phyloP scores from a whole-genome alignment of 768 basidiomycete genomes.

The Mycena indigotica region DNA sequence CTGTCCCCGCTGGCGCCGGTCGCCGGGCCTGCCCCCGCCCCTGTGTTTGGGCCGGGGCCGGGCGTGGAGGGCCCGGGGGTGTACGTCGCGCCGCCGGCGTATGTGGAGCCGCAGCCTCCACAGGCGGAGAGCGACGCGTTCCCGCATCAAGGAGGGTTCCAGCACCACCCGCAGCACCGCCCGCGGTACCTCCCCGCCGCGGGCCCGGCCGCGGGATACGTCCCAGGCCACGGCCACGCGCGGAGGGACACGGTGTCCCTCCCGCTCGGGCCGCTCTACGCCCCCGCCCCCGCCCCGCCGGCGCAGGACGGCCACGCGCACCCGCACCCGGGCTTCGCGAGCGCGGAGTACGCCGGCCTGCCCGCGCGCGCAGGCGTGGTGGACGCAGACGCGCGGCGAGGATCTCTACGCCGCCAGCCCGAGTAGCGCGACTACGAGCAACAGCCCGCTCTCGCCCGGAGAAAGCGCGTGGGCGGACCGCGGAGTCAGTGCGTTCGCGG shows the following conservation, averaged over 20 bases:
- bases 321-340: not conserved
- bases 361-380: slow-evolving; percentile 8
- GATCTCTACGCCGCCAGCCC: not conserved
- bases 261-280: slow-evolving; percentile 25
- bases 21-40: not conserved
- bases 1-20: not conserved
- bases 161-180: not conserved
- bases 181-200: slow-evolving; percentile 3
- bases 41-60: not conserved
- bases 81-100: not conserved
- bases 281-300: slow-evolving; percentile 25
- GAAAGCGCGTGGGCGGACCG: slow-evolving; percentile 23
- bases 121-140: too few relatives aligned
- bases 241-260: slow-evolving; percentile 35
- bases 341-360: slow-evolving; percentile 7
- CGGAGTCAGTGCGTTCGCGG: slow-evolving; percentile 25
- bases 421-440: not conserved
- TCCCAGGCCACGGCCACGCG: slow-evolving; percentile 17
- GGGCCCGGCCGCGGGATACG: slow-evolving; percentile 13
- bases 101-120: too few relatives aligned
- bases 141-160: not conserved
- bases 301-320: not conserved
- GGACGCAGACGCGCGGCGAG: slow-evolving; percentile 6
- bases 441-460: not conserved
- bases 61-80: not conserved